phyloP scores from a whole-genome alignment of 225 moss, liverwort and hornwort genomes.

The Lunularia cruciata region DNA sequence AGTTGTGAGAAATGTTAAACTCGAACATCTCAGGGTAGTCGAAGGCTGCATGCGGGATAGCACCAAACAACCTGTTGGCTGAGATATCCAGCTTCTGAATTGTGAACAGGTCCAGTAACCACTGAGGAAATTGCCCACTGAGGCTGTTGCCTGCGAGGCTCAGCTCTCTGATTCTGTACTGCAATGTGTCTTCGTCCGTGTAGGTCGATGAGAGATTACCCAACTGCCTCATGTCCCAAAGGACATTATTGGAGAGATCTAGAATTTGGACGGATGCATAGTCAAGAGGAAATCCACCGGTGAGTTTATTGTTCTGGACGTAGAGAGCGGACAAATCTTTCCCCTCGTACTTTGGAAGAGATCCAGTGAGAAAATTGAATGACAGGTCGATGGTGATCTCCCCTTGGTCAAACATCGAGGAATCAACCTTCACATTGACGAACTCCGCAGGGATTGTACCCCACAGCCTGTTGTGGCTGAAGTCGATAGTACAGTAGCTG shows the following conservation, averaged over 20 bases:
- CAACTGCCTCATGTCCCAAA: background rate
- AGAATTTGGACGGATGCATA: background rate
- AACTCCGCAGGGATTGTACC: conserved; percentile 8
- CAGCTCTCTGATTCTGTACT: background rate
- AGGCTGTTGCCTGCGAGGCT: conserved; percentile 7
- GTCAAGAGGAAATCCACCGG: conserved; percentile 20
- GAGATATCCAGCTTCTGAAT: conserved; percentile 16
- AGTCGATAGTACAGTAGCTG: conserved; percentile 1
- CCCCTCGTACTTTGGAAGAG: conserved; percentile 2
- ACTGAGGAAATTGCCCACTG: background rate
- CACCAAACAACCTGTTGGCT: conserved; percentile 4
- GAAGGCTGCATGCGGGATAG: conserved; percentile 7
- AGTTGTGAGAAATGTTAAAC: conserved; percentile 23
- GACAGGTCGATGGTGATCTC: conserved; percentile 12
- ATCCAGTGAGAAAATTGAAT: conserved; percentile 12
- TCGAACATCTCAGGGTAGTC: conserved; percentile 2
- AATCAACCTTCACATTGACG: conserved; percentile 5
- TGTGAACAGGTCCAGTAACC: conserved; percentile 1
- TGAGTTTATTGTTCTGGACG: background rate
- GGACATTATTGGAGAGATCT: conserved; percentile 10
- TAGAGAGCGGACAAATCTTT: background rate
- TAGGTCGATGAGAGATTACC: background rate
- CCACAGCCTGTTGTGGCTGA: conserved; percentile 8
- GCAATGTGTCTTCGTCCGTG: background rate
- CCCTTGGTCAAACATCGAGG: background rate